Base-by-base conservation (phyloP, 495 filamentous ascomycete species). In the Xylaria nigripes region DNA sequence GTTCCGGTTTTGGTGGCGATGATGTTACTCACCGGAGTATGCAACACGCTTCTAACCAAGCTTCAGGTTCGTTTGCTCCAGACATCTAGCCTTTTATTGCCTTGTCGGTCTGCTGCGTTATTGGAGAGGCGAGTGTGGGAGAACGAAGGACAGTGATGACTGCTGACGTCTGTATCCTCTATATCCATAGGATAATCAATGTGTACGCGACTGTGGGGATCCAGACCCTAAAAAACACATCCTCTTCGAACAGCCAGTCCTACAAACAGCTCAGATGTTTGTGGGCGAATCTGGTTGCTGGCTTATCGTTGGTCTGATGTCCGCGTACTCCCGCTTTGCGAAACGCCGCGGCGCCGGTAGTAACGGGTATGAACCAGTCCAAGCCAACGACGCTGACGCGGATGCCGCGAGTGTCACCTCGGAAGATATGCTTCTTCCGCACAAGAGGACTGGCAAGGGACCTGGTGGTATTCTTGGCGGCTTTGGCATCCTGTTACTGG, bases 251-350 rank as follows among this genome's bases (percentile, higher is more conserved):
- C 94, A 97, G 67, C 93, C 93, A 13, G 92, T 98, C 27, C 84
- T 97, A 55, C 93, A 98, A 70, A 97, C 93, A 9, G 80, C 85
- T 0, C 90, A 93, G 63, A 96, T 96, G 90, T 96, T 96, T 62
- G 74, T 95, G 51, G 90, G 90, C 47, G 90, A 96, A 66, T 86
- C 86, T 78, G 90, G 89, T 56, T 89, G 87, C 73, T 96, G 90
- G 89, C 76, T 95, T 2, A 84, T 98, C 50, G 77, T 97, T 41
- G 80, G 83, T 7, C 54, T 76, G 40, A 84, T 82, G 55, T 71
- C 79, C 13, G 69, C 90, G 1, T 86, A 86, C 64, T 69, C 74
- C 45, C 79, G 79, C 57, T 86, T 80, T 65, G 52, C 75, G 36
- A 55, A 68, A 15, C 68, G 72, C 18, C 66, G 61, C 15, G 69